phyloP scores from a whole-genome alignment of 169 alveolate genomes.

The Condylostoma magnum region DNA sequence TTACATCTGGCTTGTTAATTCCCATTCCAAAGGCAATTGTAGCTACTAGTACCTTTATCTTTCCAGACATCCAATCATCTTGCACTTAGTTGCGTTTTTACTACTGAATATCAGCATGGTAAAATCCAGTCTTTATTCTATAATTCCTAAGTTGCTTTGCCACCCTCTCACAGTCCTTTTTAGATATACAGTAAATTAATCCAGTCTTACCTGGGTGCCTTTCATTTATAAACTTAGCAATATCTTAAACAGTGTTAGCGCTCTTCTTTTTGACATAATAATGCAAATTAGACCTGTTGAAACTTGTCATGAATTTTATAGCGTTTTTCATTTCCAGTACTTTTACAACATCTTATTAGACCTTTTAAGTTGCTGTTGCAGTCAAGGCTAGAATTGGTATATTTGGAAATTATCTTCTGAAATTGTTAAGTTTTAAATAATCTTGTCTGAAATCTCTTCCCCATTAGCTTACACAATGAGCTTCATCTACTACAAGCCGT shows the following conservation, averaged over 20 bases:
- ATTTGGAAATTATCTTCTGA: constrained; percentile 86
- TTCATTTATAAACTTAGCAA: constrained; percentile 60
- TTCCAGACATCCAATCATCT: constrained; percentile 91
- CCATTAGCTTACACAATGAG: constrained; percentile 99
- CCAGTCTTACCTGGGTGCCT: constrained; percentile 75
- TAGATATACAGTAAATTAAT: constrained; percentile 92
- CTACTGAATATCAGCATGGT: constrained; percentile 83
- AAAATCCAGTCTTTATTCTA: constrained; percentile 51
- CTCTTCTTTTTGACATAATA: constrained; percentile 76
- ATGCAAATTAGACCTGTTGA: constrained; percentile 89
- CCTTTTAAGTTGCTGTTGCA: constrained; percentile 97
- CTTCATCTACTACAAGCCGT: constrained; percentile 98
- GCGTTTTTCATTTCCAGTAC: constrained; percentile 77
- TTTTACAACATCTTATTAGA: constrained; percentile 89
- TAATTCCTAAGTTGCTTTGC: constrained; percentile 79
- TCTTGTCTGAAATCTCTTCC: constrained; percentile 99
- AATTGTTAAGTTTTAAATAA: constrained; percentile 85
- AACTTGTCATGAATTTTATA: constrained; percentile 76
- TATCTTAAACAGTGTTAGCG: constrained; percentile 70
- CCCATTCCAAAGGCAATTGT: constrained; percentile 99
- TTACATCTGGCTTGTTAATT: constrained; percentile 96
- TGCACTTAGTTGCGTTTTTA: constrained; percentile 74
- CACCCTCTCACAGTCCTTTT: constrained; percentile 93
- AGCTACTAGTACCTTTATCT: constrained; percentile 93
- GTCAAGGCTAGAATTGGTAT: constrained; percentile 96